A percentile compares a stretch with the other conserved stretches of the same genome.
Conservation (phyloP, 2,329 filamentous ascomycete species). For the Penicillium fuscoglaucum region DNA sequence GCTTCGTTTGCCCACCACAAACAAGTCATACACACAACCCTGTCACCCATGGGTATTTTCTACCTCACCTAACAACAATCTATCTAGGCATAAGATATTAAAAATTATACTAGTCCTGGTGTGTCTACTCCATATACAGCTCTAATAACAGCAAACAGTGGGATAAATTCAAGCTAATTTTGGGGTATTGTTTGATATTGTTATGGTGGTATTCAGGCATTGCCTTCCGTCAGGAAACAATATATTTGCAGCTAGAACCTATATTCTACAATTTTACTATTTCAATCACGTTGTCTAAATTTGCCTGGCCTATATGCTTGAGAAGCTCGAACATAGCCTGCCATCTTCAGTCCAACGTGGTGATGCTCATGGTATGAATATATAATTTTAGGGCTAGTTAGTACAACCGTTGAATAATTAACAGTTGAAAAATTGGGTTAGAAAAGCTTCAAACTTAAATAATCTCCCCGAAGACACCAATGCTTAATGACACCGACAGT, state of each 20-base stretch:
- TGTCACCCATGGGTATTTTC: background rate
- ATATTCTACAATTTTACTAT: background rate
- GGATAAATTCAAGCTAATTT: background rate
- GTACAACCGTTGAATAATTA: background rate
- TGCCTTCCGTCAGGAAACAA: background rate
- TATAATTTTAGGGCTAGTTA: background rate
- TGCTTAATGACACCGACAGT: background rate
- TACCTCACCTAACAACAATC: background rate
- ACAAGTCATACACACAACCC: too few species aligned
- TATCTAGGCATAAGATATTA: too few species aligned
- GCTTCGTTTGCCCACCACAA: background rate
- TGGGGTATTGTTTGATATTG: background rate
- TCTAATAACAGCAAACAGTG: background rate
- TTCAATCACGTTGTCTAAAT: background rate
- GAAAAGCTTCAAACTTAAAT: background rate
- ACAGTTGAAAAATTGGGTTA: background rate
- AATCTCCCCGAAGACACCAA: background rate
- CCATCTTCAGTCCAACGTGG: background rate
- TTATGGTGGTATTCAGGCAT: background rate
- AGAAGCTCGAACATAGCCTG: too few species aligned
- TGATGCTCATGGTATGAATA: background rate
- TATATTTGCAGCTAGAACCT: background rate
- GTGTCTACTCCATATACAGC: background rate
- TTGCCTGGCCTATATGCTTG: background rate
- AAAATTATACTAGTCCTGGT: too few species aligned